Evolutionary conservation across 2,329 filamentous ascomycete species (phyloP).

Genomic region (Cladosporium cucumerinum): DNA sequence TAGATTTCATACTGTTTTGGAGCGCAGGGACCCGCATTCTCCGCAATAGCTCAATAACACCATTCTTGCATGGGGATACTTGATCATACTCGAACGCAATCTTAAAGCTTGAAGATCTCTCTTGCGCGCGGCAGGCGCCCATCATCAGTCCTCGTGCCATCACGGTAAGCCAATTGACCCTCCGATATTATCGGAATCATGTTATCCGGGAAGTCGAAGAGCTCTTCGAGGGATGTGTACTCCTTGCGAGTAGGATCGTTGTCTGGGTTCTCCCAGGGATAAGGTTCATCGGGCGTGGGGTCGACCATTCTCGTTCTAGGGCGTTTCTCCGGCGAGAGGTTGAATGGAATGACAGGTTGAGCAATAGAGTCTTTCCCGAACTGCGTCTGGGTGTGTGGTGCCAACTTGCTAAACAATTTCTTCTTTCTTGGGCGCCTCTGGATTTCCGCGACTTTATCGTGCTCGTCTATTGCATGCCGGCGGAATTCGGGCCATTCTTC

Average conservation of each 20-base stretch:
- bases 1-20: neutral
- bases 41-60: neutral
- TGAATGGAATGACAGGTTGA: neutral
- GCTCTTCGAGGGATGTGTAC: constrained; percentile 22
- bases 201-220: constrained; percentile 23
- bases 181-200: constrained; percentile 24
- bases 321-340: constrained; percentile 9
- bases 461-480: constrained; percentile 37
- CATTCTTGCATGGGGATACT: neutral
- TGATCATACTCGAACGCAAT: neutral
- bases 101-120: constrained; percentile 19
- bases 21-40: neutral
- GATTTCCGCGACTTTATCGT: constrained; percentile 57
- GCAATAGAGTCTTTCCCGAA: neutral
- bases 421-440: constrained; percentile 37
- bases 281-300: constrained; percentile 20
- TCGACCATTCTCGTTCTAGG: constrained; percentile 14
- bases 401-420: constrained; percentile 26
- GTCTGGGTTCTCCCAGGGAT: constrained; percentile 15
- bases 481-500: constrained; percentile 27
- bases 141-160: constrained; percentile 17
- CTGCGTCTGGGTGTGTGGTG: constrained; percentile 13
- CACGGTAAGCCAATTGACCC: constrained; percentile 25
- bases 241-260: constrained; percentile 6
- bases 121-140: constrained; percentile 20